Evolutionary conservation across 1,284 basidiomycete species (phyloP), one percentile per base, ranked within the genome.

Genomic region (Jaminaea rosea): DNA sequence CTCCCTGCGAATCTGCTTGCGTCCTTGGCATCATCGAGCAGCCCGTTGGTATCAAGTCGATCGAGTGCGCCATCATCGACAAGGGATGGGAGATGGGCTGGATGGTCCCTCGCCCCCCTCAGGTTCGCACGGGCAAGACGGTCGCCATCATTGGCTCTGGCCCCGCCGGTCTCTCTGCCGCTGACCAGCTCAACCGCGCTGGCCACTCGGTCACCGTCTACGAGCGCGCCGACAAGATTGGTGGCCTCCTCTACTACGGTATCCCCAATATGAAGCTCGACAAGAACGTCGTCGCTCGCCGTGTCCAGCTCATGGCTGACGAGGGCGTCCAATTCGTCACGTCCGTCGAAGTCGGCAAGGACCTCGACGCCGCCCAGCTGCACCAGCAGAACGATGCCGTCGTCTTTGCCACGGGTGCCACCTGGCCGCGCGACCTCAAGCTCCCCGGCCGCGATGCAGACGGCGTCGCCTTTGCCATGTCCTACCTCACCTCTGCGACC

Each of bases 241-340:
- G 67, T 52, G 68, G 68, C 59, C 54, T 71, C 46, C 65, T 69
- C 53, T 62, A 62, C 59, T 71, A 71, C 55, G 68, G 68, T 55
- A 71, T 71, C 47, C 68, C 68, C 53, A 71, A 71, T 62, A 71
- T 71, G 68, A 71, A 71, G 67, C 65, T 71, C 52, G 68, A 71
- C 61, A 71, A 71, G 65, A 55, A 53, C 42, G 44, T 69, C 44
- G 68, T 71, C 17, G 59, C 60, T 48, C 67, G 68, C 36, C 66
- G 68, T 50, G 58, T 69, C 50, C 55, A 66, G 50, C 64, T 71
- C 46, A 69, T 71, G 67, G 67, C 58, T 24, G 66, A 60, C n/a
- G 68, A 71, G 52, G 68, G 68, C 47, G 50, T 71, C 52, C 55
- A 62, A 51, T 69, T 71, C 42, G 36, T 67, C 51, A 58, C 62